Evolutionary conservation across 2,329 filamentous ascomycete species (phyloP).

Genomic region (Mycosphaerelloides madeirae): DNA sequence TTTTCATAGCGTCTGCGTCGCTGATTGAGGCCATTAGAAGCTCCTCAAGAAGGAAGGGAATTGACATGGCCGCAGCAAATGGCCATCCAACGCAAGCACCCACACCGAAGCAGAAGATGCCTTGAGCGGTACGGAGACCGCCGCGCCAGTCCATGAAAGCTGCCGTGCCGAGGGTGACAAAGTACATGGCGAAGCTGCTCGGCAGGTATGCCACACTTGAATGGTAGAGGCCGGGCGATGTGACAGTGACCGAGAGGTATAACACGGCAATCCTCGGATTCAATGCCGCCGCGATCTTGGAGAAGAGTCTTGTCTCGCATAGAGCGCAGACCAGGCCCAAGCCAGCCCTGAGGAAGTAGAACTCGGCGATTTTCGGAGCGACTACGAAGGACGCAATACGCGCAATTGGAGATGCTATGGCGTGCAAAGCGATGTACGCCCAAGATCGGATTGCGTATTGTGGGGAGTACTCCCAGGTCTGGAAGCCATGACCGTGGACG

Average conservation of each 20-base stretch:
- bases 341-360: slow-evolving; percentile 76
- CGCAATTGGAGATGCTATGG: slow-evolving; percentile 56
- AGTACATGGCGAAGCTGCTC: slow-evolving; percentile 96
- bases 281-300: slow-evolving; percentile 68
- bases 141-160: slow-evolving; percentile 87
- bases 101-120: slow-evolving; percentile 85
- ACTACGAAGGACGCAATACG: slow-evolving; percentile 33
- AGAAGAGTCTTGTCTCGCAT: slow-evolving; percentile 77
- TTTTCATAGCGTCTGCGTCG: slow-evolving; percentile 38
- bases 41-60: slow-evolving; percentile 79
- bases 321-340: slow-evolving; percentile 73
- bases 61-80: slow-evolving; percentile 76
- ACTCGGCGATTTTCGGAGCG: slow-evolving; percentile 56
- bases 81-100: slow-evolving; percentile 90
- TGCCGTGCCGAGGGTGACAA: slow-evolving; percentile 75
- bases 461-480: slow-evolving; percentile 98
- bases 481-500: slow-evolving; percentile 82
- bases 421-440: slow-evolving; percentile 81
- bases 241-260: slow-evolving; percentile 71
- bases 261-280: slow-evolving; percentile 80
- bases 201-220: slow-evolving; percentile 82
- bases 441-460: slow-evolving; percentile 93
- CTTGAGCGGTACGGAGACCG: slow-evolving; percentile 72
- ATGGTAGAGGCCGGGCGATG: slow-evolving; percentile 90
- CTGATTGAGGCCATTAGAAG: slow-evolving; percentile 50